Evolutionary conservation across 306 rosid species (phyloP), one percentile per base, ranked within the genome.

Genomic region (Trifolium dubium): DNA sequence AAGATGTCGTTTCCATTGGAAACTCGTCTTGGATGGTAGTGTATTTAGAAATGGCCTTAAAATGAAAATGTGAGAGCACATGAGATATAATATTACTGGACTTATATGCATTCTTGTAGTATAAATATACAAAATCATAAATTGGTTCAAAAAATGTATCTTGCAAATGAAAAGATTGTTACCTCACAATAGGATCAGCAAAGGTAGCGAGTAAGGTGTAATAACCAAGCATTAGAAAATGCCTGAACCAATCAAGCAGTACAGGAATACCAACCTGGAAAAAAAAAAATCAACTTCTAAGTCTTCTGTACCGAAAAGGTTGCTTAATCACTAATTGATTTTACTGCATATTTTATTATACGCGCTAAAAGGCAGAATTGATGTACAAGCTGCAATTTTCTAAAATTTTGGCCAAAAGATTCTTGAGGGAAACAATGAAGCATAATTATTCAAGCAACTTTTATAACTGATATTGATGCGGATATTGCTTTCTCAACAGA

Each of bases 211-310:
- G 89, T 67, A 91, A 82, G 4, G 97, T 91, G 58, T 89, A 91
- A 79, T 65, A 88, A 3, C 97, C 97, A 58, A 91, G 89, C 92
- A 90, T 90, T 73, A 85, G 64, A 79, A 87, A 94, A 82, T 91
- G 96, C 73, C 85, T 86, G n/a, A 69, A 80, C 96, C 98, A 94
- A 67, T 91, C 97, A 31, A 94, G 72, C 72, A 94, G 90, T 62
- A 94, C 97, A 12, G 92, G 83, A 79, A 94, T 40, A 62, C 97
- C 98, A 61, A 89, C 98, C 97, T 91, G 83, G 78, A 77, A 69
- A 72, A 69, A 53, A 53, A 23, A 47, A 23, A 23, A 62, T 29
- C 49, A 47, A 62, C 1, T 54, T 19, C 6, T 54, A 10, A 54
- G 10, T 61, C 5, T 32, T 71, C 32, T 39, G 28, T 58, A 41